Base-by-base conservation (phyloP, 257 asterid genomes). In the Verbascum thapsus region DNA sequence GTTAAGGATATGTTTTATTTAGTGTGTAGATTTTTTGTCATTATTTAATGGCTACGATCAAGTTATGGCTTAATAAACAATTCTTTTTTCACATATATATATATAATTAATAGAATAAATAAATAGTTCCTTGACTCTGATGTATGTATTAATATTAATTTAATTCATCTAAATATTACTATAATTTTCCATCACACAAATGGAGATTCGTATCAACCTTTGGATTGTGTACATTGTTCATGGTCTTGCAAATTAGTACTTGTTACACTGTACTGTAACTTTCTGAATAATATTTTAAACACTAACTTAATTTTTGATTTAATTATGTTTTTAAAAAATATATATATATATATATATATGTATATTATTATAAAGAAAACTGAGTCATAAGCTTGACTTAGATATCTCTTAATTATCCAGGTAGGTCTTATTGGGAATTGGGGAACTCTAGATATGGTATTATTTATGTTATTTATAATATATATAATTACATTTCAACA, bases 161-260 rank as follows among this genome's bases (percentile, higher is more conserved):
- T 19, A 48, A n/a, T 11, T 51, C 7, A 66, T 48, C 8, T 23
- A 62, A 60, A 1, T 20, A 38, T 3, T 15, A 50, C 10, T 37
- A n/a, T 49, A 41, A 64, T 64, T 40, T 47, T 64, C 8, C 40
- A 44, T 67, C 35, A 47, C 41, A n/a, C 53, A 72, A 35, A 38
- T 63, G 41, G 63, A 83, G 83, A 71, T 75, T 67, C 81, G 80
- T 65, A 78, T 81, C 85, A 58, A 64, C 48, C 23, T 63, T 54
- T 65, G 71, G 95, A 81, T 80, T 73, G 54, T 50, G 83, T 87
- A 42, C 89, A 82, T 49, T 76, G 86, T 37, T 78, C 79, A 55
- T 83, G 76, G 91, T 60, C 88, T 54, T 13, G 53, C 55, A 58
- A 50, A 43, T 15, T 42, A 68, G 72, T 37, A 55, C 58, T 61